A percentile compares a stretch with the other conserved stretches of the same genome.
Conservation (phyloP, 352 stramenopile species). For the Phytophthora boehmeriae region DNA sequence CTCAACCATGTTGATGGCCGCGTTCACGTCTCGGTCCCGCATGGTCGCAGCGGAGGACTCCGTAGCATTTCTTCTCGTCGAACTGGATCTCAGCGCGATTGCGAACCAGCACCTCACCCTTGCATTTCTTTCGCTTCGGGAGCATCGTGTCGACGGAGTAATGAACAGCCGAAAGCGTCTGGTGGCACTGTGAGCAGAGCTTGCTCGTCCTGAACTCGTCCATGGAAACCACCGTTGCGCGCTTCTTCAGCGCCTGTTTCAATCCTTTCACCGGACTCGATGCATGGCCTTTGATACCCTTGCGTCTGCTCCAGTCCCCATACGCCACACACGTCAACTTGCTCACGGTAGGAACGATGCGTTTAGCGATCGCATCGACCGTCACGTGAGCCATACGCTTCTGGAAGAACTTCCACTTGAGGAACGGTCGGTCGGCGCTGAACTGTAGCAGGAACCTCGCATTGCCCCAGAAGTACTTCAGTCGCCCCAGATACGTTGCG, state of each 20-base stretch:
- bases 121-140: constrained; percentile 9
- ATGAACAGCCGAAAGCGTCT: constrained; percentile 13
- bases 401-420: constrained; percentile 8
- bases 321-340: constrained; percentile 10
- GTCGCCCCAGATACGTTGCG: constrained; percentile 1
- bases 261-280: constrained; percentile 25
- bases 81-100: constrained; percentile 8
- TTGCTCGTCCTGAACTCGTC: constrained; percentile 36
- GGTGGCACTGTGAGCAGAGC: constrained; percentile 29
- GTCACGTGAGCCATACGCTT: background rate
- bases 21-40: constrained; percentile 24
- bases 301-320: constrained; percentile 15
- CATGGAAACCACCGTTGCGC: constrained; percentile 27
- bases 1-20: constrained; percentile 24
- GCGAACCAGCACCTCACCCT: constrained; percentile 6
- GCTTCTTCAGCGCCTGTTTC: constrained; percentile 17
- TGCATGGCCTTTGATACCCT: constrained; percentile 20
- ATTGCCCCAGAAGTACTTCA: constrained; percentile 19
- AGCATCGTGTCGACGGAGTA: constrained; percentile 16
- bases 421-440: constrained; percentile 3
- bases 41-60: background rate
- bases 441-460: constrained; percentile 10
- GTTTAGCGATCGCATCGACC: background rate
- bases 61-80: constrained; percentile 13
- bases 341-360: constrained; percentile 9